Evolutionary conservation across 306 rosid species (phyloP), one percentile per base, ranked within the genome.

Genomic region (Prosopis cineraria): DNA sequence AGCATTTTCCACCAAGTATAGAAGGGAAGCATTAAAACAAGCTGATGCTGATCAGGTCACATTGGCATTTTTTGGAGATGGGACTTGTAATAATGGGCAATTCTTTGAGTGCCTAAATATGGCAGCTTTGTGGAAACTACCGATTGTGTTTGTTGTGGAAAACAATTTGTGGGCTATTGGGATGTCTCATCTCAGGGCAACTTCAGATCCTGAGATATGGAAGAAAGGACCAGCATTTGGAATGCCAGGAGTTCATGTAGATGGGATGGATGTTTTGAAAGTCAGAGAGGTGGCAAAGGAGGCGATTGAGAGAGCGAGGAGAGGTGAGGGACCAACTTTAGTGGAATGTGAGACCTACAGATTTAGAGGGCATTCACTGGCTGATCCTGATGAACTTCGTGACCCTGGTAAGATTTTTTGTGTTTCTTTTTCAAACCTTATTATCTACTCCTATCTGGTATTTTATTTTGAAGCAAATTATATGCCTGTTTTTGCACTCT

Each of bases 361-460:
- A 85, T 93, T 93, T 76, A 93, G 99, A 82, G 99, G 99, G 84
- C 99, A 96, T 77, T 96, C 99, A 22, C 85, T 96, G 88, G 99
- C 99, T 74, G 99, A 96, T 81, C 99, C 99, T 1, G 99, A 96
- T 78, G 99, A 96, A 91, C 99, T 96, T 64, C 99, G 99, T 85
- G 98, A 96, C 94, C 96, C 97, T 24, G 93, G 99, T 96, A 50
- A 88, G 98, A 84, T 62, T 72, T 77, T 84, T 75, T 44, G 25
- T 73, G n/a, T 53, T 66, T 83, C 24, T 53, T 59, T 79, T 67
- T 69, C 64, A 44, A 25, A 27, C 40, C 72, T 62, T 68, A 19
- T 11, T 75, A 37, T 60, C 36, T 55, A 16, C 37, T 67, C 50
- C 55, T 6, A 0, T 3, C 12, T 22, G 33, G 45, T 74, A 40